phyloP scores from a whole-genome alignment of 2,329 filamentous ascomycete genomes.

The Onygena corvina region DNA sequence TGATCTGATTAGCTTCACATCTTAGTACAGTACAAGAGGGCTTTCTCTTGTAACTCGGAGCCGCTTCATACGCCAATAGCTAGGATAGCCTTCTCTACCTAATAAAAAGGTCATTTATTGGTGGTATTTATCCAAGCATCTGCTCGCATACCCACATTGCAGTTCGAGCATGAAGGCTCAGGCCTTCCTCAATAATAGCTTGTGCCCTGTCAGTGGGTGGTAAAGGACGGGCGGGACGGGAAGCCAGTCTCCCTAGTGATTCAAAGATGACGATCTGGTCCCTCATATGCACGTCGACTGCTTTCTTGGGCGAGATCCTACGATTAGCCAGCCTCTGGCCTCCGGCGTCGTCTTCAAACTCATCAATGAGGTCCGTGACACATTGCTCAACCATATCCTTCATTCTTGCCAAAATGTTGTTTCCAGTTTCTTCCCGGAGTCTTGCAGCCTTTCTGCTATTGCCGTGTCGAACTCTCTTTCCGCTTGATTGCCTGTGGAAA shows the following conservation, averaged over 20 bases:
- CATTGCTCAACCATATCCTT: slow-evolving; percentile 34
- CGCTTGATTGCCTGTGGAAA: slow-evolving; percentile 2
- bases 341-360: slow-evolving; percentile 25
- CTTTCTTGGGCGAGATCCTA: slow-evolving; percentile 20
- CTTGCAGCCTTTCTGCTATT: slow-evolving; percentile 6
- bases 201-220: neutral
- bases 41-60: too few relatives aligned
- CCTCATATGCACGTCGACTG: slow-evolving; percentile 44
- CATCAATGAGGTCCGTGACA: slow-evolving; percentile 33
- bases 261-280: slow-evolving; percentile 52
- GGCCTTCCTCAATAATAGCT: slow-evolving; percentile 17
- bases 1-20: too few relatives aligned
- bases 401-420: slow-evolving; percentile 17
- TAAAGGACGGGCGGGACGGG: neutral
- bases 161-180: slow-evolving; percentile 33
- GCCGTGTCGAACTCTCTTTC: slow-evolving; percentile 2
- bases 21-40: too few relatives aligned
- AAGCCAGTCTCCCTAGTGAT: slow-evolving; percentile 37
- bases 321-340: neutral
- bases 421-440: neutral
- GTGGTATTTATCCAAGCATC: slow-evolving; percentile 27
- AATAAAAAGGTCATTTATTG: too few relatives aligned
- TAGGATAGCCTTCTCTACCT: neutral
- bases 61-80: neutral
- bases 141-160: slow-evolving; percentile 34